Evolutionary conservation across 768 basidiomycete species (phyloP), one percentile per base, ranked within the genome.

Genomic region (Suillus variegatus): DNA sequence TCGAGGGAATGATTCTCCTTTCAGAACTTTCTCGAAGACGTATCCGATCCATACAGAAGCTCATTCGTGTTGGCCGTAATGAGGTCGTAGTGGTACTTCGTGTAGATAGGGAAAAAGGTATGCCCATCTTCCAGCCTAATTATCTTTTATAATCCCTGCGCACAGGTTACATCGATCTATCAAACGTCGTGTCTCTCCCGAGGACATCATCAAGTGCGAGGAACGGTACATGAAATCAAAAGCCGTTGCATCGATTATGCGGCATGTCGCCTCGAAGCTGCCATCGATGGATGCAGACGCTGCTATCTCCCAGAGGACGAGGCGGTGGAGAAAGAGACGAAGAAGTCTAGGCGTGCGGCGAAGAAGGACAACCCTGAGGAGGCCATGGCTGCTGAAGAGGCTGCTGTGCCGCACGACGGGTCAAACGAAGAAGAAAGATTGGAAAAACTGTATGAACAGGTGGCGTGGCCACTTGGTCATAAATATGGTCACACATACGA

Each of bases 1-100:
- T 96, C 61, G 97, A 99, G 77, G 97, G 97, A 70, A 99, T 99
- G 97, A 99, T 99, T 70, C 81, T 99, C 14, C 89, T 99, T n/a
- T 97, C 97, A 2, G 97, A 99, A 76, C 89, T 99, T 2, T 99
- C 96, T 6, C 82, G 97, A 72, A 85, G 97, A 72, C 97, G 97
- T 73, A 99, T 99, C 73, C 81, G 97, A 70, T 96, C 94, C 8
- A 97, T 99, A 38, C 97, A 99, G 78, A 99, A 99, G 77, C 86
- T 99, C 65, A 99, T 99, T 76, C 85, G 96, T 43, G 95, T 99
- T 9, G 97, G 97, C 25, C 86, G 97, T 72, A 99, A 99, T 77
- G 97, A 99, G 75, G 97, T 98, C 67, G 97, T 99, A 66, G 96
- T 99, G 68, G 97, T 98, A 0, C 88, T 99, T 63, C 85, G 97